Evolutionary conservation across 2,329 filamentous ascomycete genomes (phyloP), one percentile per base, ranked within the genome.

Genomic region (Pyrenochaeta sp.): DNA sequence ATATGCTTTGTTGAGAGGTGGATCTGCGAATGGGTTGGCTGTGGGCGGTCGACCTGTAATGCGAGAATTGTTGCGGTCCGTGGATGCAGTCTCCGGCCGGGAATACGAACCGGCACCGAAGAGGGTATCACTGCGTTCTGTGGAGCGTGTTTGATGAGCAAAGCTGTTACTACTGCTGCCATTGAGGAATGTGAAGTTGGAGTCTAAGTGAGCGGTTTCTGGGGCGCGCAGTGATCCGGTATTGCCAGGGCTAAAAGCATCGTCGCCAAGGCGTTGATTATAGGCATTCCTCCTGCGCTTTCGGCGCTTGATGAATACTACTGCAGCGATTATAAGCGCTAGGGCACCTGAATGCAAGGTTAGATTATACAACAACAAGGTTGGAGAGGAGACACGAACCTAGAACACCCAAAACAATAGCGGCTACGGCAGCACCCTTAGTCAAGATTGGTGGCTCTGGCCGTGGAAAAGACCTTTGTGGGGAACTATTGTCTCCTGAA

Each of bases 11-110:
- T 74, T 74, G 12, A 64, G 65, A 2, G 69, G 70, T 5, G 73
- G 72, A 31, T 74, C 69, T 1, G 64, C 69, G 40, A 75, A 75
- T 1, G 73, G 73, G 20, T 75, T 75, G 2, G 73, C 66, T 7
- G 70, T 73, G 7, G 65, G 51, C n/a, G 54, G 48, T 12, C 32
- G 30, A 12, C 32, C 27, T 11, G 52, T 49, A 15, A 68, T 60
- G 15, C 60, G 61, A 1, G 68, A 71, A n/a, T 50, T 52, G 33
- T 53, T 54, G 37, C 50, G 58, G 12, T 64, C 47, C 7, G 71
- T 73, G 1, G 71, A 72, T 0, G 73, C 68, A 1, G 72, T 74
- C 58, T 72, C 70, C 1, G 72, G 71, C 2, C 71, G 71, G 4
- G 56, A 23, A 43, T 74, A 71, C 7, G 63, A 37, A 14, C 49